Conservation (phyloP, 2,329 filamentous ascomycete genomes). For the Pyrenophora seminiperda region DNA sequence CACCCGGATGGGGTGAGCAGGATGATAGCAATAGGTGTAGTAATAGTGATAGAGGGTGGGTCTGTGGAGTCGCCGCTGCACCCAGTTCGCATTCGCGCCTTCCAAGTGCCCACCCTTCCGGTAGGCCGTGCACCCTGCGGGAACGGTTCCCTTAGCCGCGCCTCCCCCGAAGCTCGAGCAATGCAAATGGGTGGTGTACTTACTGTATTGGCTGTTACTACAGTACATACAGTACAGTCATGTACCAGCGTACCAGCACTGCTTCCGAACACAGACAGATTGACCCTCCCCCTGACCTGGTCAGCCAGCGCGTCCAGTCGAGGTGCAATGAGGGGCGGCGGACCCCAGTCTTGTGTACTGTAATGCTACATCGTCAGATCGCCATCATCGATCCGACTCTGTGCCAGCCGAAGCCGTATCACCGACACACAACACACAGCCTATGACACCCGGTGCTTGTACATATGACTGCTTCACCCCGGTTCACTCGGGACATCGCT, state of each 20-base stretch:
- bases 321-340: neutral
- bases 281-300: neutral
- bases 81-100: conserved; percentile 13
- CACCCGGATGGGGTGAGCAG: conserved; percentile 20
- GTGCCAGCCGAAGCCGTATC: neutral
- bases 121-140: conserved; percentile 19
- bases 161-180: conserved; percentile 3
- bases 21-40: no score
- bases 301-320: neutral
- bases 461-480: conserved; percentile 16
- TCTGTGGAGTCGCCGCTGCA: conserved; percentile 17
- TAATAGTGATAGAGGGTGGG: conserved; percentile 15
- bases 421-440: conserved; percentile 6
- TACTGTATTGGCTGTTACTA: no score
- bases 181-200: no score
- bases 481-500: conserved; percentile 9
- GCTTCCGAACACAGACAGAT: neutral
- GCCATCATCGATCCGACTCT: neutral
- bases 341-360: neutral
- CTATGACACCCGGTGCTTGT: conserved; percentile 11
- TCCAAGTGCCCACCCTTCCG: conserved; percentile 17
- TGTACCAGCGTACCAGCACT: neutral
- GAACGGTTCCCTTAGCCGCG: conserved; percentile 14
- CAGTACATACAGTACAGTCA: neutral
- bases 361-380: conserved; percentile 8